Evolutionary conservation across 2,329 filamentous ascomycete species (phyloP), one percentile per base, ranked within the genome.

Genomic region (Ceratocystis colombiana): DNA sequence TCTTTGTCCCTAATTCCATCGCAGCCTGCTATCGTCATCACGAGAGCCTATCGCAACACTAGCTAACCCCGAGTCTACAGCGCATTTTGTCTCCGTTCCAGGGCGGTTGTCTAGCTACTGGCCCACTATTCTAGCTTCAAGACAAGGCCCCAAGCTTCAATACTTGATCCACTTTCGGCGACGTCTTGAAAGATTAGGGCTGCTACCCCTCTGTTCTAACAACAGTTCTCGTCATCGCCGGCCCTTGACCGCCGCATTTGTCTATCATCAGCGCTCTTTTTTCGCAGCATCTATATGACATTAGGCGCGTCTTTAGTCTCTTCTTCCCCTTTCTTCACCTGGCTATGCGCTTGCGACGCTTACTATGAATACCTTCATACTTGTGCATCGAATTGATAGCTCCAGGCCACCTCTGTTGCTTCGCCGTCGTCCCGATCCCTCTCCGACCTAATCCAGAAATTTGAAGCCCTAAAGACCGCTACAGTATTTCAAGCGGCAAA

Each of bases 361-460:
- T 68, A 68, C 66, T 68, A 68, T 66, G 64, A 65, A 68, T 66
- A 64, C 28, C 41, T 28, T 53, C 48, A 59, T 61, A 50, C 61
- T 50, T 45, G 48, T 41, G 50, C 55, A 41, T 59, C 37, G 33
- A 46, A 63, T 37, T 59, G 66, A 68, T 65, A 61, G 66, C 64
- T 64, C 59, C 48, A 59, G 64, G 59, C 66, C 30, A 25, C 64
- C 66, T 61, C 50, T 66, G 10, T 53, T 28, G n/a, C 64, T 12
- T 41, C 41, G 22, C 41, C 44, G 28, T 44, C 50, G 61, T 57
- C 65, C 33, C 22, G 48, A 64, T 46, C 20, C 50, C 22, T 48
- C 25, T 37, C 65, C 65, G n/a, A 67, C 65, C 10, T 67, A 41
- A 61, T 8, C 17, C 17, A 22, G 2, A 17, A 45, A 41, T 30